These are phyloP conservation scores for Nicotiana undulata DNA, from an alignment of 257 asterid species.

Conservation along the genomic window DNA sequence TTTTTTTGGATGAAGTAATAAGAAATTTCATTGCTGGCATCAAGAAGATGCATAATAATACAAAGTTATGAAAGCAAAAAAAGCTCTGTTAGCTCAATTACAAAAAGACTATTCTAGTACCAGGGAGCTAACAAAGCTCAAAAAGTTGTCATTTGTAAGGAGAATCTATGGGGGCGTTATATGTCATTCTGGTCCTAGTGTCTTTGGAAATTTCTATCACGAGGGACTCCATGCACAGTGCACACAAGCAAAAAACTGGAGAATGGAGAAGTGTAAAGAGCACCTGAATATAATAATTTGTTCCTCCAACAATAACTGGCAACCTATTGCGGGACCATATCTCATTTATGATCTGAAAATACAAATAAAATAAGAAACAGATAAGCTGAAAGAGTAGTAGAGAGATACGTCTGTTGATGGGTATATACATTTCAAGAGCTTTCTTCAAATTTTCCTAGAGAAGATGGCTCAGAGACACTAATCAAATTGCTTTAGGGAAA, in stretches of 20 bases:
- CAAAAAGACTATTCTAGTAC: too few species aligned
- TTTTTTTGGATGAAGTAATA: too few species aligned
- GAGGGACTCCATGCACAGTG: not conserved
- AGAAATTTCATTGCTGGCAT: too few species aligned
- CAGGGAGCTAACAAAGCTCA: too few species aligned
- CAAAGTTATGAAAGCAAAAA: too few species aligned
- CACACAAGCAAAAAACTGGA: not conserved
- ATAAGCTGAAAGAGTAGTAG: not conserved
- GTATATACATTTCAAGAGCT: not conserved
- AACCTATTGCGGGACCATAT: slow-evolving; percentile 64
- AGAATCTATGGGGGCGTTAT: too few species aligned
- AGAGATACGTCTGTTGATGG: not conserved
- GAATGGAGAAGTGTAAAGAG: not conserved
- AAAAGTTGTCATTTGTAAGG: too few species aligned
- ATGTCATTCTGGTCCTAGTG: not conserved
- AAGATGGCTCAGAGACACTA: not conserved
- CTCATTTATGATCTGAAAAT: slow-evolving; percentile 61
- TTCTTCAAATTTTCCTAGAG: not conserved
- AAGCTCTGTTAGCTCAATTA: too few species aligned
- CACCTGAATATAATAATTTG: slow-evolving; percentile 97
- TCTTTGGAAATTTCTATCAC: not conserved
- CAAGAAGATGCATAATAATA: too few species aligned
- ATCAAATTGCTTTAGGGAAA: not conserved
- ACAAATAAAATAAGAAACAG: not conserved
- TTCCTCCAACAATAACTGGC: slow-evolving; percentile 98